phyloP scores from a whole-genome alignment of 495 filamentous ascomycete species.

The Aspergillus homomorphus region DNA sequence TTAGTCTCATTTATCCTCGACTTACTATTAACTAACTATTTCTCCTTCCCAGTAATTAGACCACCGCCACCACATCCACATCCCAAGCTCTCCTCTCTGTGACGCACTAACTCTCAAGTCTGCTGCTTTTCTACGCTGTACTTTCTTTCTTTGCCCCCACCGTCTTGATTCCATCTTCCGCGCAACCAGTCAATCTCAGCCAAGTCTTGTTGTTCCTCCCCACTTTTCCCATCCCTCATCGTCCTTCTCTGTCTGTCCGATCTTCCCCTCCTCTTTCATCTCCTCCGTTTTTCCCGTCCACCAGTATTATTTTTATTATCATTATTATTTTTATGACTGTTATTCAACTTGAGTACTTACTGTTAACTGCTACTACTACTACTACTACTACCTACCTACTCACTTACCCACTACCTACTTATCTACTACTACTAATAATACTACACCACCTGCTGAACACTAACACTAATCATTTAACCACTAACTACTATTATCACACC shows the following conservation, averaged over 20 bases:
- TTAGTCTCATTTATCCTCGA: background rate
- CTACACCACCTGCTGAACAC: background rate
- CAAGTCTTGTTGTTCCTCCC: constrained; percentile 9
- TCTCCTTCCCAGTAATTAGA: background rate
- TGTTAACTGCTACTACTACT: background rate
- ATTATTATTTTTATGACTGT: background rate
- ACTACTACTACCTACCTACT: background rate
- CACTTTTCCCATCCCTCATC: constrained; percentile 7
- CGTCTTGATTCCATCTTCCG: background rate
- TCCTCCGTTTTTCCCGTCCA: background rate
- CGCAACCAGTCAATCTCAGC: constrained; percentile 6
- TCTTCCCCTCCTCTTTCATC: constrained; percentile 1
- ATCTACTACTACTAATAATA: background rate
- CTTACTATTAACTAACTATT: background rate
- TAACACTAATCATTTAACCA: background rate
- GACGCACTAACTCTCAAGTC: background rate
- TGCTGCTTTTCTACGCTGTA: background rate
- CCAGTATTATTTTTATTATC: background rate
- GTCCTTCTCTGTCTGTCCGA: background rate
- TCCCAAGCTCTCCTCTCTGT: no score
- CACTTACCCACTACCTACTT: background rate
- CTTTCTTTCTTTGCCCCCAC: background rate
- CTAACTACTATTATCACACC: background rate
- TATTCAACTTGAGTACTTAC: no score
- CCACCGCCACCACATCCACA: background rate